Conservation (phyloP, 2,329 filamentous ascomycete species). For the Botrytis galanthina region DNA sequence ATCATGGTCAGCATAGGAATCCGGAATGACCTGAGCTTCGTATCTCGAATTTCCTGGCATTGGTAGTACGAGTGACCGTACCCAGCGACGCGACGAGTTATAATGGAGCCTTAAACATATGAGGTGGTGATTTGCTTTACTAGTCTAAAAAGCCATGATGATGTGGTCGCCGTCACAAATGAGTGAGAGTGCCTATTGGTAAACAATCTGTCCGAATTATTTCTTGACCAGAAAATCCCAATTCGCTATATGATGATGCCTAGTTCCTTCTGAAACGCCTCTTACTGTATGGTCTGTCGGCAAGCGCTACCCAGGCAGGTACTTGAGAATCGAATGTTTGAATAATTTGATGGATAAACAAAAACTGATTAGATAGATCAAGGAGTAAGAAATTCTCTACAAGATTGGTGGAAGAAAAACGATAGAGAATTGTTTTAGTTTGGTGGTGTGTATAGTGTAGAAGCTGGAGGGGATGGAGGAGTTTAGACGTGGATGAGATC, state of each 20-base stretch:
- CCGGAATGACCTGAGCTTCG: constrained; percentile 28
- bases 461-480: neutral
- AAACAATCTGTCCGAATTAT: neutral
- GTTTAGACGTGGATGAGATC: constrained; percentile 6
- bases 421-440: constrained; percentile 1
- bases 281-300: neutral
- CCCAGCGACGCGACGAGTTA: constrained; percentile 31
- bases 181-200: constrained; percentile 2
- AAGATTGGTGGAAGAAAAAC: neutral
- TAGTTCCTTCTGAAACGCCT: constrained; percentile 20
- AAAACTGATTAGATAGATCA: neutral
- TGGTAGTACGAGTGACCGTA: constrained; percentile 25
- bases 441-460: neutral
- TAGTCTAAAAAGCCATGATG: constrained; percentile 33
- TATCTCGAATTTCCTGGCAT: constrained; percentile 33
- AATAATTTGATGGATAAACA: neutral
- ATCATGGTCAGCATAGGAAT: constrained; percentile 31
- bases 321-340: neutral
- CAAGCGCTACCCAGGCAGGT: constrained; percentile 6
- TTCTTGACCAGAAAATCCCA: neutral
- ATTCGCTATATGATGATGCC: constrained; percentile 14
- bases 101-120: constrained; percentile 27
- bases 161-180: constrained; percentile 23
- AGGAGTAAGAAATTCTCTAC: neutral
- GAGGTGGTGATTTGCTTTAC: constrained; percentile 22